Percentiles rank a stretch among this genome's conserved stretches.
These are phyloP conservation scores for Cenchrus purpureus DNA, from an alignment of 176 grass and related monocot species.

Conservation along the genomic window DNA sequence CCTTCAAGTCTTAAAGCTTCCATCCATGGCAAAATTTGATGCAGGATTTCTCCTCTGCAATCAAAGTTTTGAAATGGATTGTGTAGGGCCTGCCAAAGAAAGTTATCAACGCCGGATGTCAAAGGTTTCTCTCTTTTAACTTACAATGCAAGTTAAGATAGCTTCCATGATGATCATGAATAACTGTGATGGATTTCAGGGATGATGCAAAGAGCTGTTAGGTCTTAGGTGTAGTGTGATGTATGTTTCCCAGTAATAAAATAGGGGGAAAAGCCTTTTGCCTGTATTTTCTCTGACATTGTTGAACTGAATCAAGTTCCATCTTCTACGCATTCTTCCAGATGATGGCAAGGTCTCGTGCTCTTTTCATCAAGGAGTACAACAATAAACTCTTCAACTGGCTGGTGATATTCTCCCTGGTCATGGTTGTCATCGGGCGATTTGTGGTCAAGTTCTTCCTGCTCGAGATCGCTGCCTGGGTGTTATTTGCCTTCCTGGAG, in stretches of 20 bases:
- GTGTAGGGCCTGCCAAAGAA: slow-evolving; percentile 79
- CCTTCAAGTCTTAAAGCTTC: slow-evolving; percentile 86
- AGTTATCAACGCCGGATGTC: slow-evolving; percentile 63
- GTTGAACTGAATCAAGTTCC: slow-evolving; percentile 27
- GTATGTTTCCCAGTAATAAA: not conserved
- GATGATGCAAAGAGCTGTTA: not conserved
- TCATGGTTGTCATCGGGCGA: slow-evolving; percentile 78
- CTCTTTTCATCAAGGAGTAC: slow-evolving; percentile 89
- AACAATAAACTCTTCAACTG: slow-evolving; percentile 92
- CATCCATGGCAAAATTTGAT: slow-evolving; percentile 97
- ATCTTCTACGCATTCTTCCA: slow-evolving; percentile 35
- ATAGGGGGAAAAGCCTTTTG: not conserved
- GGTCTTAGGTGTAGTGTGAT: not conserved
- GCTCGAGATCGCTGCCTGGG: slow-evolving; percentile 79
- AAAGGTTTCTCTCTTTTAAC: slow-evolving; percentile 61
- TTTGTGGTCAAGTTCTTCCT: slow-evolving; percentile 84
- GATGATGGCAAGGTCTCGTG: slow-evolving; percentile 73
- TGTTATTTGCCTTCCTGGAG: slow-evolving; percentile 89
- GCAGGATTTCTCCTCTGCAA: slow-evolving; percentile 84
- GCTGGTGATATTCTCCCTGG: slow-evolving; percentile 78
- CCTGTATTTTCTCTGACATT: not conserved
- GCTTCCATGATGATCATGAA: not conserved
- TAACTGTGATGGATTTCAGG: not conserved
- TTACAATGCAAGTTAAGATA: not conserved
- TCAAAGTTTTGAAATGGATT: slow-evolving; percentile 70